phyloP scores from a whole-genome alignment of 2,329 filamentous ascomycete genomes.

The Fusarium domesticum region DNA sequence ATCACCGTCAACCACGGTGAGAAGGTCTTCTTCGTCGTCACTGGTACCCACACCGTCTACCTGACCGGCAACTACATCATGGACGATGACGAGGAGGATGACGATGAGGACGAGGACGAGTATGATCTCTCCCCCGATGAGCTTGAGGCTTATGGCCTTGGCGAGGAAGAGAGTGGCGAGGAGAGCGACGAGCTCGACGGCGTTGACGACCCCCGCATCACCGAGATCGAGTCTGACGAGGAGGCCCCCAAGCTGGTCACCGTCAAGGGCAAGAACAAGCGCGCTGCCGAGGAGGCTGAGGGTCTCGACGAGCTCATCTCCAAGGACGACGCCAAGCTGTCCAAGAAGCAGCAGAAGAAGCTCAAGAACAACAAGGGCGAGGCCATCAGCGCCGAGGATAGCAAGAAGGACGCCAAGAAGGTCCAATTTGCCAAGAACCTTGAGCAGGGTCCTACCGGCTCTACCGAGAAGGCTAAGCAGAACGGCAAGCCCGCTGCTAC shows the following conservation, averaged over 20 bases:
- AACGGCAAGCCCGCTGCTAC: constrained; percentile 45
- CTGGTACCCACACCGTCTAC: constrained; percentile 84
- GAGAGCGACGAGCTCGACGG: constrained; percentile 76
- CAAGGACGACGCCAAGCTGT: constrained; percentile 75
- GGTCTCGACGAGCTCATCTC: constrained; percentile 81
- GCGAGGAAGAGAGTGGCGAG: constrained; percentile 69
- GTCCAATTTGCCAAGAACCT: constrained; percentile 99
- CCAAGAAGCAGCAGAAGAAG: constrained; percentile 98
- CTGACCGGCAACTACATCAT: constrained; percentile 96
- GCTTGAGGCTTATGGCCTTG: constrained; percentile 64
- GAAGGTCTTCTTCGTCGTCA: constrained; percentile 87
- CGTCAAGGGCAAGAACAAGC: constrained; percentile 85
- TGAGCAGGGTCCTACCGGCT: constrained; percentile 88
- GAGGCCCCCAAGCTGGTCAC: constrained; percentile 62
- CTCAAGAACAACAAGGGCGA: constrained; percentile 98
- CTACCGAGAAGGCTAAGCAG: constrained; percentile 47
- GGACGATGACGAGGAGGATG: constrained; percentile 61
- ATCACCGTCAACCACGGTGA: constrained; percentile 88
- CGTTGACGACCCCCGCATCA: constrained; percentile 75
- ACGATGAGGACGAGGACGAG: constrained; percentile 66
- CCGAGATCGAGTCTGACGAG: constrained; percentile 71
- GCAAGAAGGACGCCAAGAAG: constrained; percentile 72
- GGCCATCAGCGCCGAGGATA: constrained; percentile 61
- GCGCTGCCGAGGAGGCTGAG: constrained; percentile 71
- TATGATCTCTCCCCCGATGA: constrained; percentile 82